Evolutionary conservation across 2,329 filamentous ascomycete species (phyloP).

Genomic region (Colletotrichum tanaceti): DNA sequence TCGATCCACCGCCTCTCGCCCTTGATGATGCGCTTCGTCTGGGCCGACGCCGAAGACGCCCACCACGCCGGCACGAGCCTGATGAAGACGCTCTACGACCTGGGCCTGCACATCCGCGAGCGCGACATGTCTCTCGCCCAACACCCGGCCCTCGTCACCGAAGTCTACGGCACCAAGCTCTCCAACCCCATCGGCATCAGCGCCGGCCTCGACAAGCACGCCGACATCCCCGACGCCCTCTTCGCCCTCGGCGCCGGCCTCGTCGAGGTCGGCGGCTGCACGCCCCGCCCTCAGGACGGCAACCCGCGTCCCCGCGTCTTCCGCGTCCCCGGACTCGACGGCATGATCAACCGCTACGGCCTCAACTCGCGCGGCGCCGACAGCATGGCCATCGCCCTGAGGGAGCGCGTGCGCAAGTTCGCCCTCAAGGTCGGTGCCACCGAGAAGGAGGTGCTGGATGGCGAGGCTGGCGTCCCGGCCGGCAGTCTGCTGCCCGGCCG

Average conservation of each 20-base stretch:
- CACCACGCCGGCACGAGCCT: slow-evolving; percentile 81
- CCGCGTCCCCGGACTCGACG: slow-evolving; percentile 83
- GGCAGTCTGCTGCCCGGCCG: slow-evolving; percentile 82
- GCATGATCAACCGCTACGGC: slow-evolving; percentile 94
- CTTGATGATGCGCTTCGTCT: slow-evolving; percentile 72
- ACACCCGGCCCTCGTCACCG: slow-evolving; percentile 49
- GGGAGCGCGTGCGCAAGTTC: slow-evolving; percentile 81
- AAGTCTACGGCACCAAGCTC: slow-evolving; percentile 81
- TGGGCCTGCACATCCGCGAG: slow-evolving; percentile 85
- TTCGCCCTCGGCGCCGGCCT: slow-evolving; percentile 87
- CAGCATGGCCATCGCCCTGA: slow-evolving; percentile 81
- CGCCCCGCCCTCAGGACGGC: slow-evolving; percentile 85
- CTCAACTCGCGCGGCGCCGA: slow-evolving; percentile 94
- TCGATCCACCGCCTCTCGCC: slow-evolving; percentile 76
- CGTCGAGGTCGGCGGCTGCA: slow-evolving; percentile 93
- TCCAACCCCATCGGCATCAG: slow-evolving; percentile 93
- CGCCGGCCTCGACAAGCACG: slow-evolving; percentile 96
- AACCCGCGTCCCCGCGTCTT: slow-evolving; percentile 92
- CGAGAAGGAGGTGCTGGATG: slow-evolving; percentile 80
- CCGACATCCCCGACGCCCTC: slow-evolving; percentile 85
- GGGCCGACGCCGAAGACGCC: slow-evolving; percentile 88
- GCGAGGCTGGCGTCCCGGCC: slow-evolving; percentile 80
- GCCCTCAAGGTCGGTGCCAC: slow-evolving; percentile 77
- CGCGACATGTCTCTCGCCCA: slow-evolving; percentile 61
- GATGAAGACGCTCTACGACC: slow-evolving; percentile 77